Base-by-base conservation (phyloP, 225 moss, liverwort and hornwort genomes). In the Lunularia cruciata region DNA sequence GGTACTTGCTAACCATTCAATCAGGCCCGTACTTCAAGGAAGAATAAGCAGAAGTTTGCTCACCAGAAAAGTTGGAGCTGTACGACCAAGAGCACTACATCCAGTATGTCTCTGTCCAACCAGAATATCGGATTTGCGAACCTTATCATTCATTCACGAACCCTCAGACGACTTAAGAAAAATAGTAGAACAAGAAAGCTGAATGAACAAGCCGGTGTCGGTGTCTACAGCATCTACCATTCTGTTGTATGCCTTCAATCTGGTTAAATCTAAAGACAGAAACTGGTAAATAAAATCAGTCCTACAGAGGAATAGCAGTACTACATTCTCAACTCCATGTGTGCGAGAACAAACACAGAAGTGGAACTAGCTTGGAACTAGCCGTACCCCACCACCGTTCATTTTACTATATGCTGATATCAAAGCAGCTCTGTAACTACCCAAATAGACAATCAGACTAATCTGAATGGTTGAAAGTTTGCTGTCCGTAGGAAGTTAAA, bases 321-420 rank as follows among this genome's bases (percentile, higher is more conserved):
- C 16, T 46, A 19, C 63, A 25, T 27, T 64, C 45, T 64, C 45
- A 64, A 64, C 27, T 28, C 63, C 45, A 45, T 27, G 28, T 28
- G 63, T 42, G 40, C 26, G 38, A 61, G 63, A 43, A 27, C 63
- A 45, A 30, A 64, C 46, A 64, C 63, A 45, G 16, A 46, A 37
- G n/a, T 35, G 13, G 45, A 64, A 45, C 45, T 39, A 31, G 46
- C 28, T 64, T 46, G 63, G 30, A 64, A 45, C 63, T 64, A 68
- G n/a, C 67, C 39, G 60, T 53, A 60, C 55, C 72, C 25, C 68
- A 61, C 47, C 60, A 48, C 47, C 30, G 42, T 60, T 68, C 77
- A 67, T 52, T 71, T 61, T 48, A 77, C 40, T 47, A 32, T 39
- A 45, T 27, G 55, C 34, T 60, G 45, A 28, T 45, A 9, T 30